Base-by-base conservation (phyloP, 345 rosid genomes). In the Angophora floribunda region DNA sequence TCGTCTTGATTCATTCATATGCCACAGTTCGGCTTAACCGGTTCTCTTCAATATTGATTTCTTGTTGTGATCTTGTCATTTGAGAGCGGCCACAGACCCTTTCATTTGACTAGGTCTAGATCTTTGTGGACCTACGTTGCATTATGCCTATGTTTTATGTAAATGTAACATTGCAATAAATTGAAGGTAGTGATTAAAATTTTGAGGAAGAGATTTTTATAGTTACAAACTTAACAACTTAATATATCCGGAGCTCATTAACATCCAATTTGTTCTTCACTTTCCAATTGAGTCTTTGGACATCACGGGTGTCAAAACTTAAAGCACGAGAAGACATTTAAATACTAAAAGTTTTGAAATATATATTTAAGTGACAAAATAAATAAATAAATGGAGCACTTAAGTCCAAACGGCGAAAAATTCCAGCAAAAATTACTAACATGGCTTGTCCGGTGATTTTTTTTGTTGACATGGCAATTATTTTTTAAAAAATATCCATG, bases 51-150 rank as follows among this genome's bases (percentile, higher is more conserved):
- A 59, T 26, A 59, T 26, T 0, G 0, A 59, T 2, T 59, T 59
- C 7, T 59, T 59, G 15, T 59, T 26, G 67, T 1, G 3, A 0
- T 26, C 12, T 26, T 59, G 30, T 59, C 15, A 59, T 26, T 59
- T 0, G 30, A 59, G 30, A 59, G 67, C 30, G 0, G 0, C 67
- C 67, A 26, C 0, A 1, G 24, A 59, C 1, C 67, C 30, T 59
- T 59, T 2, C 30, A 26, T 59, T 26, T 59, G 30, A 2, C 67
- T 26, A 1, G 0, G 30, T 26, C 4, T 59, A 11, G 15, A 59
- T 59, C 0, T 11, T 59, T 59, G 28, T 0, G 3, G 0, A 59
- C 30, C 5, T 26, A 11, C 2, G 30, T 11, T 59, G 0, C 4
- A 26, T 26, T 59, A 26, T 59, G 30, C 30, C 1, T 4, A 0